These are phyloP conservation scores for Irpex lacteus DNA, from an alignment of 1,284 basidiomycete genomes.

Conservation along the genomic window DNA sequence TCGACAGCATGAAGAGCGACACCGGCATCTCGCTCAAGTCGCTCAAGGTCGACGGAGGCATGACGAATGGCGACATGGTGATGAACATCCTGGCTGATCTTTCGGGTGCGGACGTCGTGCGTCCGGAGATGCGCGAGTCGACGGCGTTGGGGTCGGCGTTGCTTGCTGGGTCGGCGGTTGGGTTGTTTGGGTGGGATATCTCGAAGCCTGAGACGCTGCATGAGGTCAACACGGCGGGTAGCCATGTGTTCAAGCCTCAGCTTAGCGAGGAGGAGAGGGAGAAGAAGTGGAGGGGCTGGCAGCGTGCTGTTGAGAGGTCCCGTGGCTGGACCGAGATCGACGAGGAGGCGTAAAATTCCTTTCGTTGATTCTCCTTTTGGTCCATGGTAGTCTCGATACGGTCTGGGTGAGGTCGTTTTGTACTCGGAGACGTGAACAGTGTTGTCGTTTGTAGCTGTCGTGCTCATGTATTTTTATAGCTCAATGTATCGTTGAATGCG, in stretches of 20 bases:
- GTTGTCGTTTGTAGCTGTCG: background rate
- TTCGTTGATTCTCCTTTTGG: background rate
- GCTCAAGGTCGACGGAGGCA: conserved; percentile 92
- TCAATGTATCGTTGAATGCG: background rate
- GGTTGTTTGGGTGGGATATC: conserved; percentile 94
- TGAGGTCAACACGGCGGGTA: conserved; percentile 88
- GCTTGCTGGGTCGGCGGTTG: conserved; percentile 88
- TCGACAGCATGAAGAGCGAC: conserved; percentile 93
- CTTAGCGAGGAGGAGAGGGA: conserved; percentile 54
- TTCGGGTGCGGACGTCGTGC: conserved; percentile 87
- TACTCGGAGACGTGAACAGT: background rate
- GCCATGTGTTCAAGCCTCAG: conserved; percentile 65
- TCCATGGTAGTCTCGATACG: background rate
- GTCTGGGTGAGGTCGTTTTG: no score
- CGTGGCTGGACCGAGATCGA: conserved; percentile 73
- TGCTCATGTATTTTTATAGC: background rate
- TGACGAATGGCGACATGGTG: conserved; percentile 87
- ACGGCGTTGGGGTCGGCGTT: conserved; percentile 97
- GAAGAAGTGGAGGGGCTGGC: conserved; percentile 76
- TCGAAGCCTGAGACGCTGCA: conserved; percentile 81
- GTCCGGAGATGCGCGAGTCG: conserved; percentile 97
- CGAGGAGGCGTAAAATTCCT: conserved; percentile 33
- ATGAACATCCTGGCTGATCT: conserved; percentile 95
- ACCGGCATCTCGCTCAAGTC: conserved; percentile 71
- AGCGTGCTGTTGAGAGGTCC: conserved; percentile 80